A percentile compares a stretch with the other conserved stretches of the same genome.
Conservation (phyloP, 176 grass and related monocot genomes). For the Leersia perrieri region DNA sequence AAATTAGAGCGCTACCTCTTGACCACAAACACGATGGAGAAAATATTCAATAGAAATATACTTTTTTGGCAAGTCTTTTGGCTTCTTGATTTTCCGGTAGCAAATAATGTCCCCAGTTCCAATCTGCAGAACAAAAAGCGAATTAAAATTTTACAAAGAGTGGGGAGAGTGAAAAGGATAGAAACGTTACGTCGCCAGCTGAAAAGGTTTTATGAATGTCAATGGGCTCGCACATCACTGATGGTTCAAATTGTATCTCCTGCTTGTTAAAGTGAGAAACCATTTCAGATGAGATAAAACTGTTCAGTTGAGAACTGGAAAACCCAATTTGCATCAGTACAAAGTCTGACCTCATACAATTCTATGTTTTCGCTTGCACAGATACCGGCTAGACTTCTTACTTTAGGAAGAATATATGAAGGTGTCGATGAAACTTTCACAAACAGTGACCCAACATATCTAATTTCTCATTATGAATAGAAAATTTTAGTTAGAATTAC, state of each 20-base stretch:
- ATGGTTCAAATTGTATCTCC: conserved; percentile 46
- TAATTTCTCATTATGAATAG: background rate
- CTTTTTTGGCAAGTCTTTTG: background rate
- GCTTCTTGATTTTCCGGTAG: conserved; percentile 57
- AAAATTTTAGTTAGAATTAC: background rate
- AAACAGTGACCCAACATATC: conserved; percentile 40
- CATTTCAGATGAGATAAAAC: background rate
- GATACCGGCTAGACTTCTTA: conserved; percentile 49
- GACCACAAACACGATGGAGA: conserved; percentile 35
- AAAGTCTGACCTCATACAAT: conserved; percentile 33
- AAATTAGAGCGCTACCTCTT: conserved; percentile 23
- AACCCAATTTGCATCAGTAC: background rate
- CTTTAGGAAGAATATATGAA: conserved; percentile 26
- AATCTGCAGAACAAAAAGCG: conserved; percentile 22
- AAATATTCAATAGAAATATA: conserved; percentile 36
- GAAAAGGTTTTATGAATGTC: conserved; percentile 14
- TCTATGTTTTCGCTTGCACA: conserved; percentile 18
- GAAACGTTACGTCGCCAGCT: background rate
- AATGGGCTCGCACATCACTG: conserved; percentile 3
- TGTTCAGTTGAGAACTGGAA: background rate
- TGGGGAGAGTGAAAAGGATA: background rate
- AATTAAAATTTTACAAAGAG: no score
- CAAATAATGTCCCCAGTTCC: conserved; percentile 55
- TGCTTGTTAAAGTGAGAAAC: background rate
- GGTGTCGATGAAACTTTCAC: conserved; percentile 30